Evolutionary conservation across 352 stramenopile species (phyloP).

Genomic region (Pythium aquatile): DNA sequence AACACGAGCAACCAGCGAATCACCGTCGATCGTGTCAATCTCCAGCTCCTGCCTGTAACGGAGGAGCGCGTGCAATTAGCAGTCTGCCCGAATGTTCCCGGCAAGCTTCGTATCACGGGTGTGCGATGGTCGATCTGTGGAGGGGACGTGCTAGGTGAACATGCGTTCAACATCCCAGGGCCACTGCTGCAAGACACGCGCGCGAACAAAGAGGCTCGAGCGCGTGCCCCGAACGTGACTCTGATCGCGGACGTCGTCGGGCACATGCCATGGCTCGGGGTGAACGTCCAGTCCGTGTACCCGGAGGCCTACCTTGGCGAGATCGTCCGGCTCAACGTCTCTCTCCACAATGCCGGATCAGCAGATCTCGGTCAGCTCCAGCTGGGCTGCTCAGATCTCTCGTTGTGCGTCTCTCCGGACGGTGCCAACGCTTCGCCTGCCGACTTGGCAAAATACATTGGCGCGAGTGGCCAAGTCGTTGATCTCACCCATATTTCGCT

Average conservation of each 20-base stretch:
- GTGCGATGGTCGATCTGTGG: slow-evolving; percentile 85
- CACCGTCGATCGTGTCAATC: slow-evolving; percentile 62
- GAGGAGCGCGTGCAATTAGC: slow-evolving; percentile 73
- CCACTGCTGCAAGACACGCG: slow-evolving; percentile 80
- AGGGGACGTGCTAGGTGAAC: slow-evolving; percentile 76
- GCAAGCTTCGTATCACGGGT: slow-evolving; percentile 60
- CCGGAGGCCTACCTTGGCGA: slow-evolving; percentile 61
- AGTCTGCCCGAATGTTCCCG: slow-evolving; percentile 54
- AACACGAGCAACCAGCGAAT: slow-evolving; percentile 33
- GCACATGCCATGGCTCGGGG: slow-evolving; percentile 79
- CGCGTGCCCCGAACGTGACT: slow-evolving; percentile 72
- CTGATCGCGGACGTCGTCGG: slow-evolving; percentile 72
- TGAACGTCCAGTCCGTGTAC: slow-evolving; percentile 43
- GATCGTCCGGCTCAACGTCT: slow-evolving; percentile 53
- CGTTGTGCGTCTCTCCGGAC: slow-evolving; percentile 46
- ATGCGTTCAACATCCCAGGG: slow-evolving; percentile 79
- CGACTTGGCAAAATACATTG: slow-evolving; percentile 51
- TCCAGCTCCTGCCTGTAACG: slow-evolving; percentile 72
- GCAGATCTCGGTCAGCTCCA: slow-evolving; percentile 52
- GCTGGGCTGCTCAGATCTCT: slow-evolving; percentile 62
- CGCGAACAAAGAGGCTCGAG: slow-evolving; percentile 64
- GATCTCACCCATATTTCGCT: slow-evolving; percentile 54
- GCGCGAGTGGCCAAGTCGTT: slow-evolving; percentile 60
- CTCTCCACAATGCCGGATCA: slow-evolving; percentile 56
- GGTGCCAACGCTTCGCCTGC: slow-evolving; percentile 3